Conservation (phyloP, 2,329 filamentous ascomycete species). For the Mycosphaerelloides madeirae region DNA sequence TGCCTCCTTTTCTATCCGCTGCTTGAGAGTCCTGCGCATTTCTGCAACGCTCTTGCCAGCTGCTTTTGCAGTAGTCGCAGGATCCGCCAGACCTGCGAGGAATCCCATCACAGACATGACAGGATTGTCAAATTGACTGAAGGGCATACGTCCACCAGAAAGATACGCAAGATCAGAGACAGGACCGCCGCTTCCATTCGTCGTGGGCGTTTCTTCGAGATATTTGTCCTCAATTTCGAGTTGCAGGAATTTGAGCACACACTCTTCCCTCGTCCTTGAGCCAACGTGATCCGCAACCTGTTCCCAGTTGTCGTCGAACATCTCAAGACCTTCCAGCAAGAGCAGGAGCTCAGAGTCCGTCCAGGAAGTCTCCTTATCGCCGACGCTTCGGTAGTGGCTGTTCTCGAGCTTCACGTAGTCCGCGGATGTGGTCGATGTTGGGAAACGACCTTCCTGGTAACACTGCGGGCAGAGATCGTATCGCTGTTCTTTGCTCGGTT, state of each 20-base stretch:
- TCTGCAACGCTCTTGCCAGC: conserved; percentile 83
- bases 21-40: conserved; percentile 73
- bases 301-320: conserved; percentile 94
- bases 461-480: conserved; percentile 91
- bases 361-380: conserved; percentile 85
- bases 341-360: conserved; percentile 84
- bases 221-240: conserved; percentile 98
- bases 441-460: conserved; percentile 78
- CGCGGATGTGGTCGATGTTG: conserved; percentile 68
- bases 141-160: conserved; percentile 71
- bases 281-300: conserved; percentile 88
- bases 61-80: conserved; percentile 82
- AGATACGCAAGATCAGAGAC: conserved; percentile 57
- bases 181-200: conserved; percentile 50
- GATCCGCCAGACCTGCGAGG: conserved; percentile 84
- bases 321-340: conserved; percentile 83
- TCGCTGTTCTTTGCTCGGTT: conserved; percentile 58
- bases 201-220: conserved; percentile 58
- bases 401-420: conserved; percentile 91
- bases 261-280: conserved; percentile 88
- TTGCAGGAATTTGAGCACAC: conserved; percentile 92
- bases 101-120: conserved; percentile 96
- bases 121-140: conserved; percentile 89
- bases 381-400: conserved; percentile 69
- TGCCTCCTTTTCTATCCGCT: conserved; percentile 64